A percentile compares a stretch with the other conserved stretches of the same genome.
These are phyloP conservation scores for Gracilaria caudata DNA, from an alignment of 23 red algal species.

Conservation along the genomic window DNA sequence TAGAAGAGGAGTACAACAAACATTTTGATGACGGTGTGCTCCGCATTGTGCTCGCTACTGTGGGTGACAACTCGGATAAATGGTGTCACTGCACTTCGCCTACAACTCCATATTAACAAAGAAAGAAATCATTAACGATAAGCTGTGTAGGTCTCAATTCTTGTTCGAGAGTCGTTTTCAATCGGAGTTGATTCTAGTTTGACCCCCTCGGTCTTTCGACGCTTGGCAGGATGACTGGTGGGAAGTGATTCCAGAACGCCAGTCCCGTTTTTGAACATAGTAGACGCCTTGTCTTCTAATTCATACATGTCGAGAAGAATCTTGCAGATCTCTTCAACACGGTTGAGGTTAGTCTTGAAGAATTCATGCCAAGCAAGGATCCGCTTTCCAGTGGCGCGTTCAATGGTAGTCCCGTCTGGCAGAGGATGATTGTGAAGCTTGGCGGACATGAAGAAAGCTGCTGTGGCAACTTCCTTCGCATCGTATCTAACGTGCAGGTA, in stretches of 20 bases:
- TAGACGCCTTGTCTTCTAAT: conserved; percentile 32
- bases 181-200: conserved; percentile 27
- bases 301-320: conserved; percentile 73
- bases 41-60: not conserved
- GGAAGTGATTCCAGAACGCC: conserved; percentile 56
- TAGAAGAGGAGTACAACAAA: not conserved
- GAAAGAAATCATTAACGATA: conserved; percentile 19
- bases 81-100: conserved; percentile 9
- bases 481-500: conserved; percentile 85
- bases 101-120: conserved; percentile 1
- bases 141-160: conserved; percentile 20
- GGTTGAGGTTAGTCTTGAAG: conserved; percentile 73
- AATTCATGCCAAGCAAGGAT: conserved; percentile 79
- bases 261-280: conserved; percentile 22
- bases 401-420: conserved; percentile 68
- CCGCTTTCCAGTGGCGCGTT: conserved; percentile 43
- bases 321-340: conserved; percentile 76
- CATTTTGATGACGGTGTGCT: not conserved
- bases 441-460: conserved; percentile 77
- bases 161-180: conserved; percentile 13
- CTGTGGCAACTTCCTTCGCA: conserved; percentile 78
- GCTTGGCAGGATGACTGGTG: conserved; percentile 37
- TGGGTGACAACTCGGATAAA: conserved; percentile 10
- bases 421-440: conserved; percentile 61
- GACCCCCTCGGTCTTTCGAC: conserved; percentile 27